Evolutionary conservation across 345 rosid species (phyloP).

Genomic region (Citrus reticulata): DNA sequence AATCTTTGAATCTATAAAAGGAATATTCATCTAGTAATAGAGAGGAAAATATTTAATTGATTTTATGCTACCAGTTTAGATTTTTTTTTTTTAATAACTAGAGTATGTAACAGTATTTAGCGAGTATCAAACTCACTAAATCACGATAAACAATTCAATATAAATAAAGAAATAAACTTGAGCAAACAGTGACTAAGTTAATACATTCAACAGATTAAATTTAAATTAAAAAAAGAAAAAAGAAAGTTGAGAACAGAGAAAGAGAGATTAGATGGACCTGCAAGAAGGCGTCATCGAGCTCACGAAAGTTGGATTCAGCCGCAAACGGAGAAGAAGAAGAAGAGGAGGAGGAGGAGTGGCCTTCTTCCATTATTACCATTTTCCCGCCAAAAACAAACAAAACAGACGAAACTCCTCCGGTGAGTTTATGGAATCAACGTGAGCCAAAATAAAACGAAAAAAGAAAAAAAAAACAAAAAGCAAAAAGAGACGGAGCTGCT

Average conservation of each 20-base stretch:
- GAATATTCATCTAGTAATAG: neutral
- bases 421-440: neutral
- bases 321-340: conserved; percentile 8
- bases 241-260: neutral
- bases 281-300: conserved; percentile 35
- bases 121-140: no score
- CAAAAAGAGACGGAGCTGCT: no score
- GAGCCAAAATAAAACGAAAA: no score
- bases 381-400: neutral
- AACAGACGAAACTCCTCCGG: neutral
- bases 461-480: no score
- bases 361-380: neutral
- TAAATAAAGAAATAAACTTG: neutral
- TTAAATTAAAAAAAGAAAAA: neutral
- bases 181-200: neutral
- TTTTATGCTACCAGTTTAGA: no score
- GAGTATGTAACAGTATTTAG: no score
- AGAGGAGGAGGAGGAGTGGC: neutral
- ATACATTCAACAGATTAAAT: neutral
- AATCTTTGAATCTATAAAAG: neutral
- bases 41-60: neutral
- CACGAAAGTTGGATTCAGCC: conserved; percentile 26
- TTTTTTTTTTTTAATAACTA: no score
- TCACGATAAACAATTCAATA: no score
- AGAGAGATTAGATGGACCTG: conserved; percentile 15